Evolutionary conservation across 257 asterid genomes (phyloP), one percentile per base, ranked within the genome.

Genomic region (Solanum raphanifolium): DNA sequence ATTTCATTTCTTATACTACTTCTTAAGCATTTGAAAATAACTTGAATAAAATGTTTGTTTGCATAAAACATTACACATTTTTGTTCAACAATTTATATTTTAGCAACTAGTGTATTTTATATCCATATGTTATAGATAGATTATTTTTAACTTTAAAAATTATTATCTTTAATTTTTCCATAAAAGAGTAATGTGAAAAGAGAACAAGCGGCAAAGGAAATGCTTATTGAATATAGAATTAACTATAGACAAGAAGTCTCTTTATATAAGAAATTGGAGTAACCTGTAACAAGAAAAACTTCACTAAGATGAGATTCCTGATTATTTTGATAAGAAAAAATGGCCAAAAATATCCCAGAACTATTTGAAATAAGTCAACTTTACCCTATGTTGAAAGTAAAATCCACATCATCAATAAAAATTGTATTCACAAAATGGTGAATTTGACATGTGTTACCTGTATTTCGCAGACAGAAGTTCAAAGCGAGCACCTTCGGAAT

Each of bases 401-500:
- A 76, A 78, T 10, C 39, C 34, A 76, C 9, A 39, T n/a, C 58
- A 38, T 76, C 83, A 39, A 76, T 39, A 29, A 76, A 39, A 76
- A 13, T 48, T 76, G 83, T 27, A 15, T 76, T 76, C 60, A 76
- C 23, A 76, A 43, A 78, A 79, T 79, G 13, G 9, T 27, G 39
- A 27, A 15, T 27, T 79, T 43, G 84, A 18, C n/a, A 46, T 81
- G 85, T 27, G 38, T 84, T 88, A 97, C 99, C 99, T 97, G 96
- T 93, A 92, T 55, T 92, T 93, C 85, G 99, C 95, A 46, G 92
- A 93, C 92, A 97, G 89, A 83, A 97, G 90, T 89, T 97, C 99
- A 93, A 97, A 96, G 86, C 95, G 99, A 86, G 99, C 99, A 93
- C 98, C 87, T 87, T 97, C 99, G 81, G 99, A 94, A 84, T 93